Evolutionary conservation across 495 filamentous ascomycete genomes (phyloP), one percentile per base, ranked within the genome.

Genomic region (Penicillium chermesinum): DNA sequence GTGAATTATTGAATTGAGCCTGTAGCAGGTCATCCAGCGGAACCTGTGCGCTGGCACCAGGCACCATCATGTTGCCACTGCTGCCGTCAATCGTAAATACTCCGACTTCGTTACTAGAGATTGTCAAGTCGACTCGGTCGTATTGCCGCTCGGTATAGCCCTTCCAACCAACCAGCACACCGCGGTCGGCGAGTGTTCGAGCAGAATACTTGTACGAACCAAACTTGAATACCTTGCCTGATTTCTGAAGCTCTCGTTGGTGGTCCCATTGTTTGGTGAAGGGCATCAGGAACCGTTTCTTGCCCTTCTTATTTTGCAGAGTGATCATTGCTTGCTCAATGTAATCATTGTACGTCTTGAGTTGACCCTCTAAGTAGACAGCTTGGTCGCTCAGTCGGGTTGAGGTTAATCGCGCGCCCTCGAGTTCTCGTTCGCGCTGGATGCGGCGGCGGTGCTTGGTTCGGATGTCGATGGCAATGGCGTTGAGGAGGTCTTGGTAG

Each of bases 191-290:
- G 21, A 99, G 78, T 30, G 85, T 87, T 39, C 88, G 83, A 1
- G 90, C 93, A 27, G 83, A 88, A 70, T 97, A 97, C 69, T 97
- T 97, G 81, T 86, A 99, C 8, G 86, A 91, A 38, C 93, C 93
- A 62, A 97, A 97, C 61, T 95, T 95, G 62, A 95, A 94, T 37
- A 94, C 86, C 40, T 91, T 87, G 33, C 93, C 93, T 3, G 84
- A 81, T 45, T 88, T 84, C 59, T 94, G 86, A 10, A 99, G 85
- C 66, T 99, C 93, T 46, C 87, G 82, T 70, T 96, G 90, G 69
- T 99, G 93, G 68, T 94, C 91, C 80, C 95, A 99, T 63, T 99
- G 93, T 55, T 95, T 95, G 25, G 94, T 95, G 66, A 99, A 99
- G 17, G 93, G 93, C 66, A 99, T 80, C 44, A 96, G 80, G 77